Conservation (phyloP, 2,329 filamentous ascomycete species). For the Podosphaera fusca region DNA sequence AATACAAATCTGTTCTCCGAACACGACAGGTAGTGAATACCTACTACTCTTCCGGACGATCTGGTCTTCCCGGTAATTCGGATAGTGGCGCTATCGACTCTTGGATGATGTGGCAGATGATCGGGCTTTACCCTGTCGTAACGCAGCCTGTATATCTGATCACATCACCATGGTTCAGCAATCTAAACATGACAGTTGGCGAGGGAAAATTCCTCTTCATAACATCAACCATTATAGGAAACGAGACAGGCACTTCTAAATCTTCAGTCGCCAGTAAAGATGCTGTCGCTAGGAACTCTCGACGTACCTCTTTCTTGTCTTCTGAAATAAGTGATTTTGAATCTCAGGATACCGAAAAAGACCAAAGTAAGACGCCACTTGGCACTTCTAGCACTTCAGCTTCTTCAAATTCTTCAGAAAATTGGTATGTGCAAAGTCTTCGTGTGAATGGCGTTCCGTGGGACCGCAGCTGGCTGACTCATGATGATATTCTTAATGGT, state of each 20-base stretch:
- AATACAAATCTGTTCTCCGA: conserved; percentile 34
- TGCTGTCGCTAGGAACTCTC: background rate
- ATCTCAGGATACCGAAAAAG: background rate
- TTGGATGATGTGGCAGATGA: conserved; percentile 44
- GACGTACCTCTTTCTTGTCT: background rate
- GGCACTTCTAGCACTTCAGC: conserved; percentile 23
- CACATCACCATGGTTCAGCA: conserved; percentile 36
- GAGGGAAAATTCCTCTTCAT: conserved; percentile 28
- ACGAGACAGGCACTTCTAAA: background rate
- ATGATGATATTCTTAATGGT: conserved; percentile 35
- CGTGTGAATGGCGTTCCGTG: conserved; percentile 39
- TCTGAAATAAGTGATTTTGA: background rate
- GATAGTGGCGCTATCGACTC: conserved; percentile 53
- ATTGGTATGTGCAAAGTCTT: conserved; percentile 38
- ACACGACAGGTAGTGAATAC: conserved; percentile 33
- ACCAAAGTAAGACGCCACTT: background rate
- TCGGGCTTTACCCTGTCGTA: conserved; percentile 43
- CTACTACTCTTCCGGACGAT: conserved; percentile 29
- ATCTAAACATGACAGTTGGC: conserved; percentile 25
- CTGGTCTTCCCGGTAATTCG: conserved; percentile 38
- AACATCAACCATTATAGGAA: conserved; percentile 18
- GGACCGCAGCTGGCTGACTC: conserved; percentile 23
- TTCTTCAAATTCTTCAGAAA: background rate
- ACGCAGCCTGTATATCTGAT: conserved; percentile 45
- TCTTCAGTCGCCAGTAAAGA: background rate